Evolutionary conservation across 169 alveolate species (phyloP).

Genomic region (Plasmodium inui): DNA sequence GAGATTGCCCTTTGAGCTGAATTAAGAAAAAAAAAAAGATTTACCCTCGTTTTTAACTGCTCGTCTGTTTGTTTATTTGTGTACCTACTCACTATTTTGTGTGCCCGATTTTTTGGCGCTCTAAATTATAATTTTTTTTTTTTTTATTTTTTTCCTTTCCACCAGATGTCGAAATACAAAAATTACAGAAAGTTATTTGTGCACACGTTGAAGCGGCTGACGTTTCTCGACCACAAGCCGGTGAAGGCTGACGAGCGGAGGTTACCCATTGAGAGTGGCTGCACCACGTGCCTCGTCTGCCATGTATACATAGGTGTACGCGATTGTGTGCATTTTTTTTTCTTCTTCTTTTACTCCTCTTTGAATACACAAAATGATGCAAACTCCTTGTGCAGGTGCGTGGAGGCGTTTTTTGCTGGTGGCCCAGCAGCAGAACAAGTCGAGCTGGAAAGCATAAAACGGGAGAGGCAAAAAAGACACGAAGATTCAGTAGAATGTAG

Average conservation of each 20-base stretch:
- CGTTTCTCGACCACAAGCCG: constrained; percentile 65
- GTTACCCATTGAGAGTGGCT: not conserved
- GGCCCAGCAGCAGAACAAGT: constrained; percentile 41
- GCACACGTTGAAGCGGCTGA: constrained; percentile 28
- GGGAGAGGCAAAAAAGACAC: constrained; percentile 35
- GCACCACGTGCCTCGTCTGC: not conserved
- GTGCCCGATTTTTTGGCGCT: not conserved
- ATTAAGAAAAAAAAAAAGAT: not conserved
- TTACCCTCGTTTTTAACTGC: not conserved
- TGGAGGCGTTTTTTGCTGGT: constrained; percentile 62
- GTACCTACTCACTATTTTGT: not conserved
- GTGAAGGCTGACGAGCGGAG: constrained; percentile 65
- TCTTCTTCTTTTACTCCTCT: not conserved
- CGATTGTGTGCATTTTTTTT: not conserved
- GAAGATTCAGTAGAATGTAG: constrained; percentile 63
- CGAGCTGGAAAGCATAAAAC: constrained; percentile 45
- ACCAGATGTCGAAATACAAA: constrained; percentile 21
- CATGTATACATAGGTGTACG: constrained; percentile 11
- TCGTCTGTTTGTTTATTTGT: not conserved
- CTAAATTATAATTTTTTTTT: not conserved
- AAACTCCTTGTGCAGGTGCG: constrained; percentile 29
- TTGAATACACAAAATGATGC: not conserved
- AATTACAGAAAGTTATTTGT: constrained; percentile 64
- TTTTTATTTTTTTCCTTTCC: not conserved
- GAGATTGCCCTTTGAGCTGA: not conserved